Conservation (phyloP, 495 filamentous ascomycete genomes). For the Aspergillus hancockii region DNA sequence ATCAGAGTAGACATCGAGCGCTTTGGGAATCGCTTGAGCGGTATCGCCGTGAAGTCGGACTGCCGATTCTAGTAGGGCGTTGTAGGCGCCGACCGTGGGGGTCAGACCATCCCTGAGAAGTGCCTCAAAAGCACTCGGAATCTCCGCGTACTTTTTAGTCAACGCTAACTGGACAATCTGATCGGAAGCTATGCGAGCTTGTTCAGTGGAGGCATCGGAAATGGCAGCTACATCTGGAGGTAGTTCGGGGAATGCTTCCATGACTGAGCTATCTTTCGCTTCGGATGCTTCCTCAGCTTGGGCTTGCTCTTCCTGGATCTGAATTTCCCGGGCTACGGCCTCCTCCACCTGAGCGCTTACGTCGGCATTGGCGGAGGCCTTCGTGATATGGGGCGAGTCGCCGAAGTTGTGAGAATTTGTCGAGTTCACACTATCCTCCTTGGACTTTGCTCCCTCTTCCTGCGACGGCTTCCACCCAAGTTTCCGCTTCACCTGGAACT, state of each 20-base stretch:
- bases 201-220: conserved; percentile 38
- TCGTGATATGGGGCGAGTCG: conserved; percentile 54
- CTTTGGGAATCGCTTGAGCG: conserved; percentile 81
- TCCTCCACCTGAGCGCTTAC: conserved; percentile 63
- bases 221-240: conserved; percentile 32
- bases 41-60: conserved; percentile 68
- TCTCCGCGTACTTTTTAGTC: conserved; percentile 71
- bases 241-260: conserved; percentile 34
- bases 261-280: conserved; percentile 31
- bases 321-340: conserved; percentile 63
- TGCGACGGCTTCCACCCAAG: conserved; percentile 81
- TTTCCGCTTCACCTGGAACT: conserved; percentile 81
- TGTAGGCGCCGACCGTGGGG: conserved; percentile 83
- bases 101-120: conserved; percentile 76
- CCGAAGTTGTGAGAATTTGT: conserved; percentile 17
- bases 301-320: conserved; percentile 51
- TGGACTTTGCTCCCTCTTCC: conserved; percentile 50
- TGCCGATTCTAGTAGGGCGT: conserved; percentile 81
- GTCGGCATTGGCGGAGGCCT: conserved; percentile 53
- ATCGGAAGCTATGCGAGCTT: conserved; percentile 69
- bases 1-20: conserved; percentile 91
- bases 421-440: conserved; percentile 29
- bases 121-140: conserved; percentile 84
- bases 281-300: conserved; percentile 42
- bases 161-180: conserved; percentile 72